phyloP scores from a whole-genome alignment of 768 basidiomycete genomes.

The Mycena filopes region DNA sequence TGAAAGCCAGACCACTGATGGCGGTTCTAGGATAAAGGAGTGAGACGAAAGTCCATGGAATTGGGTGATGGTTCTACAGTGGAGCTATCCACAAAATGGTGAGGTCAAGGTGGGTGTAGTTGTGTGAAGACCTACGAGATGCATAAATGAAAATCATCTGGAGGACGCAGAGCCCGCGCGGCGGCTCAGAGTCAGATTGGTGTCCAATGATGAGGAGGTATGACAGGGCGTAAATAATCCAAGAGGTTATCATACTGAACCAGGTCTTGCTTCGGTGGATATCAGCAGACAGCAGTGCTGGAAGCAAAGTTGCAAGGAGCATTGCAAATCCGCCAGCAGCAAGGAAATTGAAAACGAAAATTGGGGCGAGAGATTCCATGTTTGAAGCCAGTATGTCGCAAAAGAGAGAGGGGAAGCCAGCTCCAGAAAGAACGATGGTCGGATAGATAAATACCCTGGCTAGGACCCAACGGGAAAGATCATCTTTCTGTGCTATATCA shows the following conservation, averaged over 20 bases:
- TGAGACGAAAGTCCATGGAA: not conserved
- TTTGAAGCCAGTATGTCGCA: not conserved
- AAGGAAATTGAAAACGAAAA: slow-evolving; percentile 5
- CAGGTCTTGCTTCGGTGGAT: slow-evolving; percentile 20
- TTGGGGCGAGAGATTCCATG: slow-evolving; percentile 13
- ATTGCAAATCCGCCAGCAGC: not conserved
- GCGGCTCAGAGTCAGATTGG: slow-evolving; percentile 14
- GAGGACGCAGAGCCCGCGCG: slow-evolving; percentile 6
- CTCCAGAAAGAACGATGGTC: not conserved
- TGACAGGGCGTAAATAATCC: slow-evolving; percentile 12
- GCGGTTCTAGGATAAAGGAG: not conserved
- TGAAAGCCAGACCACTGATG: slow-evolving; percentile 16
- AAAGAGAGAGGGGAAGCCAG: not conserved
- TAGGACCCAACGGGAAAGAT: no score
- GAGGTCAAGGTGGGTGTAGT: no score
- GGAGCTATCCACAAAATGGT: not conserved
- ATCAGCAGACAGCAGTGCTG: not conserved
- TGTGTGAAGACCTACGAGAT: slow-evolving; percentile 20
- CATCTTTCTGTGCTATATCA: no score
- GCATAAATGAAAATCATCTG: slow-evolving; percentile 23
- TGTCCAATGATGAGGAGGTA: slow-evolving; percentile 19
- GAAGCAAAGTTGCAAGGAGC: slow-evolving; percentile 3
- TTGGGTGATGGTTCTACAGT: not conserved
- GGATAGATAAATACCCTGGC: no score
- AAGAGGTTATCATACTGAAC: slow-evolving; percentile 23